These are phyloP conservation scores for Kurtzmaniella cleridarum DNA, from an alignment of 805 yeast species.

Conservation along the genomic window DNA sequence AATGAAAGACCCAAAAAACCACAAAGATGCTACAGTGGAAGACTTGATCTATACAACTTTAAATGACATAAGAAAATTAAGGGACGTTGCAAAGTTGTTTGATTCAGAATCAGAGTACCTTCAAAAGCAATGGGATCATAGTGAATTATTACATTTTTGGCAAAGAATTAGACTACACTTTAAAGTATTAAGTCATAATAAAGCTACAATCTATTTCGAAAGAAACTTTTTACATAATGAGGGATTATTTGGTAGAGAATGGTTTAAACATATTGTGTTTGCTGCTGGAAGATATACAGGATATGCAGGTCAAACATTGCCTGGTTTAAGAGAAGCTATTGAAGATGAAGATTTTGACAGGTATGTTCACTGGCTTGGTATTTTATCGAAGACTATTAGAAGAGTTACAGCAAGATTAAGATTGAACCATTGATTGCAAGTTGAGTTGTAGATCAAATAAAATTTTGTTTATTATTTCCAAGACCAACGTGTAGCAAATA, in stretches of 20 bases:
- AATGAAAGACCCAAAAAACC: constrained; percentile 7
- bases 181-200: constrained; percentile 29
- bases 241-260: constrained; percentile 45
- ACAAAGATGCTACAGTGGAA: constrained; percentile 16
- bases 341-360: constrained; percentile 41
- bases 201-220: constrained; percentile 42
- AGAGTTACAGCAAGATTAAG: constrained; percentile 16
- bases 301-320: constrained; percentile 46
- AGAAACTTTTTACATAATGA: constrained; percentile 43
- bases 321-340: constrained; percentile 56
- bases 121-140: constrained; percentile 25
- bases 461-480: not conserved
- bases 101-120: constrained; percentile 23
- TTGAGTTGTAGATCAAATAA: not conserved
- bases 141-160: constrained; percentile 31
- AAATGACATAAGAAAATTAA: constrained; percentile 15
- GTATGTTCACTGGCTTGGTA: constrained; percentile 39
- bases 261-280: constrained; percentile 61
- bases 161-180: constrained; percentile 26
- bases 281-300: constrained; percentile 56
- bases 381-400: constrained; percentile 33
- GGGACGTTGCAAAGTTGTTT: constrained; percentile 18
- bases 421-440: not conserved
- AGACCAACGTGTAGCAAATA: too few relatives aligned
- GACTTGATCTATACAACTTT: constrained; percentile 18